phyloP scores from a whole-genome alignment of 257 asterid species.

The Misopates orontium region DNA sequence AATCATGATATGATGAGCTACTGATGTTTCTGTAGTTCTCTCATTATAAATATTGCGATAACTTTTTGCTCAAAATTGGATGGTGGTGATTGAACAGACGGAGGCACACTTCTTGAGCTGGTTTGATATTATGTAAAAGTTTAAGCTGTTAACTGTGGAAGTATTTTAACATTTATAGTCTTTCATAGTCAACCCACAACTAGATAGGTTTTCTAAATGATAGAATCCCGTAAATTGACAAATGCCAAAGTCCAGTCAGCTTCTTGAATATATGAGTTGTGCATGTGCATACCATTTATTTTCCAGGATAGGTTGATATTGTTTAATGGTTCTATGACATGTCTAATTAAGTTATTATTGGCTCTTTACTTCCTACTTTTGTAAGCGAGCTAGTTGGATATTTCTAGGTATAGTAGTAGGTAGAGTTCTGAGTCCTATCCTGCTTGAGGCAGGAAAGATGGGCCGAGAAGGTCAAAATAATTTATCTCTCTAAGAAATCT shows the following conservation, averaged over 20 bases:
- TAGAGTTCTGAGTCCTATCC: slow-evolving; percentile 8
- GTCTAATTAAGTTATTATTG: not conserved
- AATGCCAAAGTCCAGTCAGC: slow-evolving; percentile 7
- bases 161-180: not conserved
- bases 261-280: slow-evolving; percentile 6
- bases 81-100: not conserved
- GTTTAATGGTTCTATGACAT: not conserved
- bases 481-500: not conserved
- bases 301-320: not conserved
- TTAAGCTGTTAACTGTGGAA: not conserved
- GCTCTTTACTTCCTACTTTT: not conserved
- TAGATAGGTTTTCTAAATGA: slow-evolving; percentile 13
- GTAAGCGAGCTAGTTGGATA: not conserved
- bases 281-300: not conserved
- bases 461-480: slow-evolving; percentile 2
- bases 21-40: not conserved
- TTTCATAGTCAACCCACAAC: not conserved
- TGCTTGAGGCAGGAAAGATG: slow-evolving; percentile 11
- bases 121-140: not conserved
- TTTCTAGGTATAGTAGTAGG: not conserved
- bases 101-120: not conserved
- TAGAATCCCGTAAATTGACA: not conserved
- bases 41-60: not conserved
- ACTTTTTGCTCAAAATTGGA: not conserved
- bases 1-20: not conserved